Conservation (phyloP, 441 rosid genomes). For the Adansonia grandidieri region DNA sequence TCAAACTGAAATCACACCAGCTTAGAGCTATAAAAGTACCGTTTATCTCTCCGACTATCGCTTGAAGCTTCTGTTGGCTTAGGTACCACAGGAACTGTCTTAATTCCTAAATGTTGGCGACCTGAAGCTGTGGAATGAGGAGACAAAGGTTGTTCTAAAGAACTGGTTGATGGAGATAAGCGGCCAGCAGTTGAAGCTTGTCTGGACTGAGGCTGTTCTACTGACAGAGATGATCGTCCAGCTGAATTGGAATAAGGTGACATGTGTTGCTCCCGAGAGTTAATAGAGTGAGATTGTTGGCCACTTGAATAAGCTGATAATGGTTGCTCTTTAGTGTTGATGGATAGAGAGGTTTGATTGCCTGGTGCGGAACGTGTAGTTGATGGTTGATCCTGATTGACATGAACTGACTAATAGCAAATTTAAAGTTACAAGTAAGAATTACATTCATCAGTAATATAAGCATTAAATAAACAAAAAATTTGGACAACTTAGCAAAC, state of each 20-base stretch:
- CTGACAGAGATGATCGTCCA: slow-evolving; percentile 35
- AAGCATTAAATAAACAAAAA: slow-evolving; percentile 11
- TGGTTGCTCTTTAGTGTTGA: slow-evolving; percentile 38
- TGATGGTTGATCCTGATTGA: slow-evolving; percentile 57
- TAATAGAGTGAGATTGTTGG: slow-evolving; percentile 38
- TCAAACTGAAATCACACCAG: slow-evolving; percentile 14
- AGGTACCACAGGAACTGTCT: slow-evolving; percentile 53
- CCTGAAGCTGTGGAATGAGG: slow-evolving; percentile 54
- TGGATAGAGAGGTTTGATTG: slow-evolving; percentile 36
- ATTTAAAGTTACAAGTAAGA: slow-evolving; percentile 18
- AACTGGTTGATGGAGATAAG: slow-evolving; percentile 43
- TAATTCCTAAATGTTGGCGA: slow-evolving; percentile 42
- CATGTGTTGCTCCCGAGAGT: slow-evolving; percentile 47
- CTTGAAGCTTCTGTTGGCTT: slow-evolving; percentile 57
- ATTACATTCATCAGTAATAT: slow-evolving; percentile 12
- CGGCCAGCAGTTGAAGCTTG: slow-evolving; percentile 35
- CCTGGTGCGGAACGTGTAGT: slow-evolving; percentile 48
- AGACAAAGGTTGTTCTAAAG: slow-evolving; percentile 64
- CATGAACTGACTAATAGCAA: slow-evolving; percentile 61
- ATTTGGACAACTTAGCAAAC: slow-evolving; percentile 3
- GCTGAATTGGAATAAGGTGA: slow-evolving; percentile 41
- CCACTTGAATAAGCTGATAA: slow-evolving; percentile 32
- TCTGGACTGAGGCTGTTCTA: slow-evolving; percentile 45
- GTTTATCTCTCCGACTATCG: slow-evolving; percentile 56
- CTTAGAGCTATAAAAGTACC: slow-evolving; percentile 42